These are phyloP conservation scores for Hypholoma sublateritium DNA, from an alignment of 768 basidiomycete genomes.

Conservation along the genomic window DNA sequence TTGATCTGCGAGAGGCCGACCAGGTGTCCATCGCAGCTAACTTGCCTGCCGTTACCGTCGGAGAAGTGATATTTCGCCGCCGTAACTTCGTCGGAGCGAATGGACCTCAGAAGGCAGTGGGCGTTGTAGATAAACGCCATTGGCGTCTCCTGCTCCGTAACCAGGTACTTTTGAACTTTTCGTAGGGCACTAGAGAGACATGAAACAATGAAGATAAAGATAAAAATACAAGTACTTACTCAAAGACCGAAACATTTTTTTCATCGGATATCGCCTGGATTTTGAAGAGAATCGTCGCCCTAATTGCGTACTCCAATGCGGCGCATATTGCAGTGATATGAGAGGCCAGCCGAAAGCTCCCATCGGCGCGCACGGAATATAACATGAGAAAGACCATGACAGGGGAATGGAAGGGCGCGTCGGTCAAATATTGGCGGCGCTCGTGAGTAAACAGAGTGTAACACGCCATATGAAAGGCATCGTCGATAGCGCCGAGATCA, in stretches of 20 bases:
- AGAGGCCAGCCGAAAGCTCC: background rate
- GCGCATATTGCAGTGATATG: slow-evolving; percentile 8
- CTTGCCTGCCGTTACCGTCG: background rate
- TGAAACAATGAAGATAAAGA: no score
- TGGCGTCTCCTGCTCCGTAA: background rate
- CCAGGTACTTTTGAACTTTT: background rate
- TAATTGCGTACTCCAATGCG: slow-evolving; percentile 2
- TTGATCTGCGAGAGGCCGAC: background rate
- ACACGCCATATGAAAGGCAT: slow-evolving; percentile 6
- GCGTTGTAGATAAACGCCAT: background rate
- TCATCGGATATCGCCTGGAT: background rate
- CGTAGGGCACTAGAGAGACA: background rate
- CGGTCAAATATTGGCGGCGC: background rate
- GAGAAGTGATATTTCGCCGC: background rate
- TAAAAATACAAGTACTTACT: background rate
- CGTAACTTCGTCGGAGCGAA: background rate
- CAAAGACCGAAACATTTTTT: background rate
- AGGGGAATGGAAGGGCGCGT: slow-evolving; percentile 8
- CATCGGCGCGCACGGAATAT: background rate
- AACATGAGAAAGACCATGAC: slow-evolving; percentile 6
- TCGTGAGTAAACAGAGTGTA: slow-evolving; percentile 7
- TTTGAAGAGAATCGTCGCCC: background rate
- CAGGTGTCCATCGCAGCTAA: background rate
- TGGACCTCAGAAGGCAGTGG: background rate
- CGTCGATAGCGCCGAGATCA: background rate